Evolutionary conservation across 257 asterid genomes (phyloP), one percentile per base, ranked within the genome.

Genomic region (Primulina eburnea): DNA sequence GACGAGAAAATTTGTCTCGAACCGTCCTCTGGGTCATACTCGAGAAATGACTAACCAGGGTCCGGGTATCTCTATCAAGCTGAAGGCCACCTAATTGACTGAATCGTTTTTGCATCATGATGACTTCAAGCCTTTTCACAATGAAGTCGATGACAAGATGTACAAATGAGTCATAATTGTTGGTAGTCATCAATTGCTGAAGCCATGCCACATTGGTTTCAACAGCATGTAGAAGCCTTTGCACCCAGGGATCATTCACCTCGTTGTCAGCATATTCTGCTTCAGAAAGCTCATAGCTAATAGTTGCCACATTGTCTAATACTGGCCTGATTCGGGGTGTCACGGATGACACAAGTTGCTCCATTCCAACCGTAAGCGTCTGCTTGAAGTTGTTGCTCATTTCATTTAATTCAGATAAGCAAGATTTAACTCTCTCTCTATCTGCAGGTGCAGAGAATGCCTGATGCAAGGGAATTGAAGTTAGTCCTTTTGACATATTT

Each of bases 81-180:
- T 93, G 99, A 69, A 93, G 96, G 62, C 99, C 99, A 47, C 99
- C 99, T 6, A 93, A 96, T 72, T 93, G 99, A 73, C 97, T 90
- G 88, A 93, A 93, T 68, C 90, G 81, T 68, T 90, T 93, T 71
- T 93, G 99, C 97, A 93, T 86, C 96, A 90, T 89, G 83, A 93
- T 90, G 55, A 84, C 98, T 74, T 92, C 97, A 10, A 92, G 97
- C 89, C 98, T 84, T 71, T 90, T 90, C 75, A 88, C 97, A 14
- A 92, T 79, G 79, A 92, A 90, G 71, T 90, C 98, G 18, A 92
- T 87, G 24, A 90, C 79, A 64, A 88, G 86, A 68, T 92, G 97
- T 62, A 92, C 83, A 67, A 90, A 77, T 0, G 82, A 68, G 81
- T 92, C 98, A 18, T 88, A 92, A 64, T 92, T 92, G 83, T 83